Conservation (phyloP, 148 eudicot genomes). For the Agrostemma githago region DNA sequence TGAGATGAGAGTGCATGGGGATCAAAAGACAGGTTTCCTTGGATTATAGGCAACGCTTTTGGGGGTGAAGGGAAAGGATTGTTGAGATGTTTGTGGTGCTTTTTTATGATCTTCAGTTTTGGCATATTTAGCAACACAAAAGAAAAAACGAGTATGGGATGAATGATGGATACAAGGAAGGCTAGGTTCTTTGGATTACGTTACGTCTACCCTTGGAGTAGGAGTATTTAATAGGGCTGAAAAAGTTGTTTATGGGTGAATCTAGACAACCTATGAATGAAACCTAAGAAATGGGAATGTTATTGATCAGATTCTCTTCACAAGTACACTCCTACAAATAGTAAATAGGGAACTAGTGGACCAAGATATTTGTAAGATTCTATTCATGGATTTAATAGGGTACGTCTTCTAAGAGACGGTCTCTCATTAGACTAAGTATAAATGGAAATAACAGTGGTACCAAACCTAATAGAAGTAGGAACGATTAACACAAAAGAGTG, state of each 20-base stretch:
- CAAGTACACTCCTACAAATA: neutral
- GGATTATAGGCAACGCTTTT: conserved; percentile 48
- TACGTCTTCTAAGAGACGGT: no score
- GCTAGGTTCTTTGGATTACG: conserved; percentile 22
- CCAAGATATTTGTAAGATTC: no score
- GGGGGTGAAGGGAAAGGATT: conserved; percentile 85
- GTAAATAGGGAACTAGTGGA: neutral
- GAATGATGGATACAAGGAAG: neutral
- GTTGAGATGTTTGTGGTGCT: conserved; percentile 83
- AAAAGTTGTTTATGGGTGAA: conserved; percentile 15
- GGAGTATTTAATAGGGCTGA: conserved; percentile 10
- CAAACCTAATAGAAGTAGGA: no score
- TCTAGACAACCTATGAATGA: conserved; percentile 21
- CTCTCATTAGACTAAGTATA: no score
- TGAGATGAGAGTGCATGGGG: conserved; percentile 41
- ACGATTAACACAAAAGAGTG: no score
- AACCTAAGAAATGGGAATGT: conserved; percentile 6
- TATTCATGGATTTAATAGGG: no score
- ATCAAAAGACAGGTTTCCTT: conserved; percentile 54
- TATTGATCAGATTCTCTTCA: conserved; percentile 6
- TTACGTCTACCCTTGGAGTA: no score
- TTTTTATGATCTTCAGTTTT: conserved; percentile 66
- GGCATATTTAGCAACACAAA: conserved; percentile 34
- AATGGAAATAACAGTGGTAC: no score
- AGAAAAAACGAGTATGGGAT: neutral